Evolutionary conservation across 2,329 filamentous ascomycete species (phyloP), one percentile per base, ranked within the genome.

Genomic region (Dothideomycetes sp.): DNA sequence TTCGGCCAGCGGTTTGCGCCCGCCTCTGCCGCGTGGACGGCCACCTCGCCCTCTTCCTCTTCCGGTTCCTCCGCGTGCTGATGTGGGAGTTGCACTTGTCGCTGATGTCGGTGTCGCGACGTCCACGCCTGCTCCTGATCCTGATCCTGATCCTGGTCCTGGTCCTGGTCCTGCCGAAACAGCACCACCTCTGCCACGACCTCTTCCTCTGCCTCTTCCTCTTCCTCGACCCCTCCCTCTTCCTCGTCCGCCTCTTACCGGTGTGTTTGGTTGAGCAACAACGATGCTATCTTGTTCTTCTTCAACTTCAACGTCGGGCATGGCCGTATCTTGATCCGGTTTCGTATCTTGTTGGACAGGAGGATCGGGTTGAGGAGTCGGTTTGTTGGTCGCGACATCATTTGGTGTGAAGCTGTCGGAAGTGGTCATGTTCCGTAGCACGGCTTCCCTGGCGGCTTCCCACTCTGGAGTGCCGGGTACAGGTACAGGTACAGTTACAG

Each of bases 381-480:
- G n/a, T n/a, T n/a, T 32, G 29, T 34, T 44, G n/a, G 27, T n/a
- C n/a, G 27, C 11, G 11, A 15, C 27, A 30, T 30, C n/a, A 6
- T 15, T 30, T 30, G 27, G 27, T 30, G 27, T 30, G 27, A 15
- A 61, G 57, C 20, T 64, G 47, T 65, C 62, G 47, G 63, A 63
- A 11, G 63, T 69, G 23, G 61, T 57, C 54, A 68, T 68, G 43
- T 53, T 62, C 49, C 64, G 61, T 45, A 69, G 52, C 11, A 69
- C 60, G 45, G 65, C 61, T 44, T 65, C 63, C 36, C 62, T 59
- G 45, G 67, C 67, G 12, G 65, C 64, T 48, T 69, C 64, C 49
- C 62, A 68, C 15, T 59, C 64, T 18, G 63, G 58, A 13, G 58
- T 60, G 3, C 60, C 58, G 8, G 46, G 37, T n/a, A n/a, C n/a